Evolutionary conservation across 371 early-diverging fungal species (phyloP).

Genomic region (Lichtheimia ornata): DNA sequence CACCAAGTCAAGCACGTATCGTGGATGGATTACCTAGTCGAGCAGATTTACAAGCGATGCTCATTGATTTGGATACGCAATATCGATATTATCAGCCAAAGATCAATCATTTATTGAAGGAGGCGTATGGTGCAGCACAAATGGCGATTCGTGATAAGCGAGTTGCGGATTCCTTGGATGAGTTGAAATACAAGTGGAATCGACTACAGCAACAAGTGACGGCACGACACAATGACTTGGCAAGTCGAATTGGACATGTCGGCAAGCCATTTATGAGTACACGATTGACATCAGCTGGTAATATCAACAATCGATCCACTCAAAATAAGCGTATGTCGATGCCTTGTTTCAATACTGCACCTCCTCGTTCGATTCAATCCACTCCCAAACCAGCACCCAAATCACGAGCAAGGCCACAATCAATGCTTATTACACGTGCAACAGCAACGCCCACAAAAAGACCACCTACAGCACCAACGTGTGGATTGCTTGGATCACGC

Average conservation of each 20-base stretch:
- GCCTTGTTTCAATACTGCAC: slow-evolving; percentile 20
- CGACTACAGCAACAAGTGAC: slow-evolving; percentile 48
- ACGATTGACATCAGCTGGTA: slow-evolving; percentile 15
- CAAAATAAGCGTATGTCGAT: slow-evolving; percentile 22
- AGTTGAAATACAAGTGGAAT: slow-evolving; percentile 48
- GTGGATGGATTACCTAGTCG: slow-evolving; percentile 37
- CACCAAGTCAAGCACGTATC: slow-evolving; percentile 32
- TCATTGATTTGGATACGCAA: slow-evolving; percentile 58
- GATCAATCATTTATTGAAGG: slow-evolving; percentile 50
- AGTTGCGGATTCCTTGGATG: slow-evolving; percentile 43
- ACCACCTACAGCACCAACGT: background rate
- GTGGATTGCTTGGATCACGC: too few relatives aligned
- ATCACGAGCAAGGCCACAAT: slow-evolving; percentile 7
- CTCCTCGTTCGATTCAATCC: slow-evolving; percentile 28
- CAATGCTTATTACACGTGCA: slow-evolving; percentile 9
- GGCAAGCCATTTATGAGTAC: slow-evolving; percentile 18
- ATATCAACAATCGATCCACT: slow-evolving; percentile 21
- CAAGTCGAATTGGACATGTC: slow-evolving; percentile 34
- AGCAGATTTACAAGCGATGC: slow-evolving; percentile 54
- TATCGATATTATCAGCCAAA: slow-evolving; percentile 58
- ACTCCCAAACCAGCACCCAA: slow-evolving; percentile 24
- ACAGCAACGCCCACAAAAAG: too few relatives aligned
- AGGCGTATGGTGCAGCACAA: slow-evolving; percentile 42
- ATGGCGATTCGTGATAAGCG: slow-evolving; percentile 49
- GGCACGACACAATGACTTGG: slow-evolving; percentile 49